phyloP scores from a whole-genome alignment of 208 protist species.

The Endotrypanum monterogeii region DNA sequence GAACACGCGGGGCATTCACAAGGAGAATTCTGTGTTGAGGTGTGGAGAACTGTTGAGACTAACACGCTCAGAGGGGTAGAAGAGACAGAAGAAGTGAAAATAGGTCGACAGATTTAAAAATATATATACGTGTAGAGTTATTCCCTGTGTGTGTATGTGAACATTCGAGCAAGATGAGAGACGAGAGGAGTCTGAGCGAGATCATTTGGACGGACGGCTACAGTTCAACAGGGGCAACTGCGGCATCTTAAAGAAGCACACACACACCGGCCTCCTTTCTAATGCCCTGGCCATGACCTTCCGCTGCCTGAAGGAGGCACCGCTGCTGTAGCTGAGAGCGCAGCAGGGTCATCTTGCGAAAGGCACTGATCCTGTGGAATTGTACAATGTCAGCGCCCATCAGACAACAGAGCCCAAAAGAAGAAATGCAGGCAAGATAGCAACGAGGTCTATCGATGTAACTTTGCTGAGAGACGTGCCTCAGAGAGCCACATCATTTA shows the following conservation, averaged over 20 bases:
- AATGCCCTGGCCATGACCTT: neutral
- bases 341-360: no score
- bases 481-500: neutral
- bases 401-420: neutral
- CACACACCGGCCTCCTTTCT: neutral
- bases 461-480: neutral
- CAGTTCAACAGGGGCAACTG: neutral
- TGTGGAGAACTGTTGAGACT: neutral
- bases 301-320: neutral
- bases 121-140: no score
- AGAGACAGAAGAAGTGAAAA: neutral
- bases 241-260: neutral
- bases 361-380: no score
- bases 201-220: neutral
- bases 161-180: no score
- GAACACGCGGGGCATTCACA: neutral
- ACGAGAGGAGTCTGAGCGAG: no score
- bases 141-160: no score
- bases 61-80: neutral
- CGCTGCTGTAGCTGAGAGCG: neutral
- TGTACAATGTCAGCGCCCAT: neutral
- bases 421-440: neutral
- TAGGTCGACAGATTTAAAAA: no score
- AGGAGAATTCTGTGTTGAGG: neutral
- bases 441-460: neutral